A percentile compares a stretch with the other conserved stretches of the same genome.
Conservation (phyloP, 768 basidiomycete genomes). For the Naganishia randhawae region DNA sequence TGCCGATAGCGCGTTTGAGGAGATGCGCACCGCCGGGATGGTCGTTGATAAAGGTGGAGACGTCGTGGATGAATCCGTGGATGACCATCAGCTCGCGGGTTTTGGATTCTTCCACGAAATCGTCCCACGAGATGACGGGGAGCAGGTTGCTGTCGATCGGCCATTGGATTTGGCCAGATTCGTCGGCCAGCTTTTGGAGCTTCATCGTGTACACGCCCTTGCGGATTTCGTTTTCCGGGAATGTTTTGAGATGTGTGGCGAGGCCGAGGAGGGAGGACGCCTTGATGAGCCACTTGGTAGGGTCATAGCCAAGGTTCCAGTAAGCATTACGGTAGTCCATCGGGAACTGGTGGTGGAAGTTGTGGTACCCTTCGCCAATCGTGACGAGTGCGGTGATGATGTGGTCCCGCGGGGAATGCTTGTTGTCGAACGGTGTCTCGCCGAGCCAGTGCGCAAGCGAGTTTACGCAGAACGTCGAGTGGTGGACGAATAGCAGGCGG, state of each 20-base stretch:
- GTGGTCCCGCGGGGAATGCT: conserved; percentile 87
- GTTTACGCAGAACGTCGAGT: conserved; percentile 95
- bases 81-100: conserved; percentile 78
- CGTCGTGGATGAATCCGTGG: conserved; percentile 90
- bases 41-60: conserved; percentile 75
- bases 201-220: conserved; percentile 95
- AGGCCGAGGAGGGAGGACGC: conserved; percentile 62
- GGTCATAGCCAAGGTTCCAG: conserved; percentile 89
- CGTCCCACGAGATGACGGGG: conserved; percentile 80
- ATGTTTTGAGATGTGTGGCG: conserved; percentile 75
- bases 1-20: conserved; percentile 77
- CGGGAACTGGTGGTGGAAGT: conserved; percentile 97
- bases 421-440: conserved; percentile 87
- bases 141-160: conserved; percentile 71
- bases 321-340: conserved; percentile 97
- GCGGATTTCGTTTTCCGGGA: conserved; percentile 81
- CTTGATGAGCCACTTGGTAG: conserved; percentile 88
- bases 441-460: conserved; percentile 96
- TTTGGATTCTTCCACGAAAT: conserved; percentile 68
- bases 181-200: conserved; percentile 75
- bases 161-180: conserved; percentile 74
- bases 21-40: conserved; percentile 87
- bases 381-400: conserved; percentile 82
- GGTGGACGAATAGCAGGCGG: conserved; percentile 79
- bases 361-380: conserved; percentile 95